These are phyloP conservation scores for Phytophthora cajani DNA, from an alignment of 352 stramenopile genomes.

Conservation along the genomic window DNA sequence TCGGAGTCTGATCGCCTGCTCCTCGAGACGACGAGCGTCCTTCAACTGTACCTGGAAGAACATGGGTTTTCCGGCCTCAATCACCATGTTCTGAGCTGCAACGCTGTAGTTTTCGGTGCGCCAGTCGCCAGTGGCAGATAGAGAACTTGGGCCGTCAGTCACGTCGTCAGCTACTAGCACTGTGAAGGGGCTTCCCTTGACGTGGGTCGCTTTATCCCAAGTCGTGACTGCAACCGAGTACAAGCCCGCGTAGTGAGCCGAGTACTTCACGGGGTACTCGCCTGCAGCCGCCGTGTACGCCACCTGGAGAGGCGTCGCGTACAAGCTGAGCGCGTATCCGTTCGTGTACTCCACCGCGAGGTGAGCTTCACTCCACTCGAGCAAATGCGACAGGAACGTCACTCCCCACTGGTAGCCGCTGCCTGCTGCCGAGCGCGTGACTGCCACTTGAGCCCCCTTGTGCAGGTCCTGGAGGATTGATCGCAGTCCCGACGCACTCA, in stretches of 20 bases:
- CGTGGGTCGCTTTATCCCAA: conserved; percentile 66
- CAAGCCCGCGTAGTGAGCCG: conserved; percentile 85
- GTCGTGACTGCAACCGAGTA: conserved; percentile 92
- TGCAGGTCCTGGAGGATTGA: conserved; percentile 75
- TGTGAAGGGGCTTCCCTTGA: conserved; percentile 91
- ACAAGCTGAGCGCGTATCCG: conserved; percentile 49
- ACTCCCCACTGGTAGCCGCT: conserved; percentile 87
- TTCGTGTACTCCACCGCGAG: conserved; percentile 77
- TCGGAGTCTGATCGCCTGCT: conserved; percentile 68
- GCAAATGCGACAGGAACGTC: conserved; percentile 93
- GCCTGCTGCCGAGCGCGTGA: conserved; percentile 37
- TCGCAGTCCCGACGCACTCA: conserved; percentile 62
- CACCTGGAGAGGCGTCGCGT: conserved; percentile 52
- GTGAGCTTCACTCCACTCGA: conserved; percentile 70
- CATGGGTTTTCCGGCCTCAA: conserved; percentile 60
- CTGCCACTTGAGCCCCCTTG: conserved; percentile 44
- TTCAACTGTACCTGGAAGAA: conserved; percentile 93
- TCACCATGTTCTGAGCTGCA: conserved; percentile 52
- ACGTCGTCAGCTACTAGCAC: conserved; percentile 78
- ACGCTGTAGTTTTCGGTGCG: conserved; percentile 70
- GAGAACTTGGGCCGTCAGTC: conserved; percentile 77
- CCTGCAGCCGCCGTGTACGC: conserved; percentile 62
- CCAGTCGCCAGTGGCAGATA: conserved; percentile 71
- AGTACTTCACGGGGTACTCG: conserved; percentile 94
- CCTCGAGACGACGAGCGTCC: conserved; percentile 77